Percentiles rank a stretch among this genome's conserved stretches.
Evolutionary conservation across 2,329 filamentous ascomycete species (phyloP).

Genomic region (Pseudomassariella vexata): DNA sequence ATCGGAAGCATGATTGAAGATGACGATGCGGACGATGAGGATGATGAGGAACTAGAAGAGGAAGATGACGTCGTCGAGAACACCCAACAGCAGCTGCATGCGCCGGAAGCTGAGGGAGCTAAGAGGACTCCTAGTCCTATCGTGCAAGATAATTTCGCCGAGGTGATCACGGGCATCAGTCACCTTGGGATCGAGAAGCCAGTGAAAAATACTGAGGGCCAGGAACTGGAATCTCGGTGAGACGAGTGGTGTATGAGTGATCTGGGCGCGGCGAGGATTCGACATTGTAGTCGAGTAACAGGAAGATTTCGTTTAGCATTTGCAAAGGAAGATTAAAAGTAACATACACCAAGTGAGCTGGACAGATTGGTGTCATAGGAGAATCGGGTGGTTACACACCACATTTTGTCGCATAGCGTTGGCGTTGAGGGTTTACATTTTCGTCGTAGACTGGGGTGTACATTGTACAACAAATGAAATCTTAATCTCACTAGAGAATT

Average conservation of each 20-base stretch:
- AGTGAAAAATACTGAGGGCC: conserved; percentile 11
- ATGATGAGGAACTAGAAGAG: conserved; percentile 29
- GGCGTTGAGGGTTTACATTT: no score
- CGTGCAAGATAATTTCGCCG: conserved; percentile 44
- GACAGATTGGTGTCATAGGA: no score
- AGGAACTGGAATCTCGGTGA: background rate
- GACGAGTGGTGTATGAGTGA: background rate
- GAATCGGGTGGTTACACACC: no score
- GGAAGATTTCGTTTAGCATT: no score
- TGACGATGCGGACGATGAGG: conserved; percentile 25
- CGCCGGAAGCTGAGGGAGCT: conserved; percentile 18
- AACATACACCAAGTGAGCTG: no score
- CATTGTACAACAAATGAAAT: no score
- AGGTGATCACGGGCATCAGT: conserved; percentile 55
- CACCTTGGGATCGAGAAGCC: conserved; percentile 42
- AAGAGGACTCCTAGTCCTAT: conserved; percentile 12
- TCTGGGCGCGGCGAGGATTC: no score
- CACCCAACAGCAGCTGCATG: conserved; percentile 38
- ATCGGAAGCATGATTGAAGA: conserved; percentile 33
- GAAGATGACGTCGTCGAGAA: conserved; percentile 20
- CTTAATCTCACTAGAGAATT: no score
- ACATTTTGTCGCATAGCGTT: no score
- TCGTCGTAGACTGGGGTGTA: no score
- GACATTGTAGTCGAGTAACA: no score
- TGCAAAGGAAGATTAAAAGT: no score